Conservation (phyloP, 164 flowering plant genomes). For the Buxus sempervirens region DNA sequence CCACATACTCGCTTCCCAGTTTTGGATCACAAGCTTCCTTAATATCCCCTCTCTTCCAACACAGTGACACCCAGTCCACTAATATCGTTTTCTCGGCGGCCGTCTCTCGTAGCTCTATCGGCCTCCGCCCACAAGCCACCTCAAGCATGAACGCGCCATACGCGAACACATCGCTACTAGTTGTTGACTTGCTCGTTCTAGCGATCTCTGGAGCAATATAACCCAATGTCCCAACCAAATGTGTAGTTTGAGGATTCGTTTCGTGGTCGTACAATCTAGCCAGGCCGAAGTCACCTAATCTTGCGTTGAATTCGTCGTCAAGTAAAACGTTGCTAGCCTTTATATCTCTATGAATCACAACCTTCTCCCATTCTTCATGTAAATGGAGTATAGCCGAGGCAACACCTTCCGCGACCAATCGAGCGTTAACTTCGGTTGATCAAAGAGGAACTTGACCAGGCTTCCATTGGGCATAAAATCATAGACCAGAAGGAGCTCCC, state of each 20-base stretch:
- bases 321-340: slow-evolving; percentile 61
- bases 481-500: slow-evolving; percentile 63
- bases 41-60: slow-evolving; percentile 38
- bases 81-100: slow-evolving; percentile 52
- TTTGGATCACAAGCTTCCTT: slow-evolving; percentile 47
- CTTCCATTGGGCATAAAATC: slow-evolving; percentile 82
- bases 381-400: slow-evolving; percentile 60
- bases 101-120: slow-evolving; percentile 46
- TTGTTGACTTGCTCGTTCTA: slow-evolving; percentile 52
- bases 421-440: slow-evolving; percentile 29
- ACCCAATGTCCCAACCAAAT: slow-evolving; percentile 66
- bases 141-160: slow-evolving; percentile 62
- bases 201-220: slow-evolving; percentile 72
- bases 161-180: slow-evolving; percentile 56
- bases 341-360: slow-evolving; percentile 63
- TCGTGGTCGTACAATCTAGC: slow-evolving; percentile 64
- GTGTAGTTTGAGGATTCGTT: slow-evolving; percentile 43
- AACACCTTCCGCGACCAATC: slow-evolving; percentile 65
- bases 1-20: slow-evolving; percentile 40
- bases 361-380: slow-evolving; percentile 70
- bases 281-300: slow-evolving; percentile 58
- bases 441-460: slow-evolving; percentile 60
- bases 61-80: slow-evolving; percentile 66
- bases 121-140: slow-evolving; percentile 60
- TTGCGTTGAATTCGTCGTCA: slow-evolving; percentile 53